A percentile compares a stretch with the other conserved stretches of the same genome.
Conservation (phyloP, 305 asterid genomes). For the Solanum hybrid region DNA sequence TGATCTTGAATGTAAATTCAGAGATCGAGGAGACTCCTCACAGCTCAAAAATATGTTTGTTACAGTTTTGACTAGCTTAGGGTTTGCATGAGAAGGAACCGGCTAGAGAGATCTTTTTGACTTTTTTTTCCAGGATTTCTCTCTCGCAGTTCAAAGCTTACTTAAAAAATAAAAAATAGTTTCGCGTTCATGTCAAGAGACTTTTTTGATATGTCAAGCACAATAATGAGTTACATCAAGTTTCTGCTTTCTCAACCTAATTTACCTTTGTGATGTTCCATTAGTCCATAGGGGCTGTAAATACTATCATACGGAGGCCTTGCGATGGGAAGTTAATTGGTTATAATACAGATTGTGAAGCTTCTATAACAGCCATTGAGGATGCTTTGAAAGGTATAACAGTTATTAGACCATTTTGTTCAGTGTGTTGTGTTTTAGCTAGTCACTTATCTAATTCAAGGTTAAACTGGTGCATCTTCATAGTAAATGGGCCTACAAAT, state of each 20-base stretch:
- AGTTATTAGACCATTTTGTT: neutral
- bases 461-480: neutral
- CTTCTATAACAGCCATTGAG: constrained; percentile 63
- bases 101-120: neutral
- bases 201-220: neutral
- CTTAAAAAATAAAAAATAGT: neutral
- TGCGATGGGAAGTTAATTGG: constrained; percentile 59
- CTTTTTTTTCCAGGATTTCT: neutral
- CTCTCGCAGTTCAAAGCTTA: neutral
- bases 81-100: neutral
- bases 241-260: neutral
- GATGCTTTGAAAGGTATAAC: constrained; percentile 46
- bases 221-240: neutral
- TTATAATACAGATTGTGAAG: constrained; percentile 70
- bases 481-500: constrained; percentile 20
- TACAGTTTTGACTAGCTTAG: neutral
- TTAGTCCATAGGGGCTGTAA: constrained; percentile 68
- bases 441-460: neutral
- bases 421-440: neutral
- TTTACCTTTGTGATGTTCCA: constrained; percentile 1
- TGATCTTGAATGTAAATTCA: neutral
- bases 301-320: constrained; percentile 48
- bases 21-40: neutral
- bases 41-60: neutral
- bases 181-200: neutral